These are phyloP conservation scores for Lepidium didymum DNA, from an alignment of 345 rosid genomes.

Conservation along the genomic window DNA sequence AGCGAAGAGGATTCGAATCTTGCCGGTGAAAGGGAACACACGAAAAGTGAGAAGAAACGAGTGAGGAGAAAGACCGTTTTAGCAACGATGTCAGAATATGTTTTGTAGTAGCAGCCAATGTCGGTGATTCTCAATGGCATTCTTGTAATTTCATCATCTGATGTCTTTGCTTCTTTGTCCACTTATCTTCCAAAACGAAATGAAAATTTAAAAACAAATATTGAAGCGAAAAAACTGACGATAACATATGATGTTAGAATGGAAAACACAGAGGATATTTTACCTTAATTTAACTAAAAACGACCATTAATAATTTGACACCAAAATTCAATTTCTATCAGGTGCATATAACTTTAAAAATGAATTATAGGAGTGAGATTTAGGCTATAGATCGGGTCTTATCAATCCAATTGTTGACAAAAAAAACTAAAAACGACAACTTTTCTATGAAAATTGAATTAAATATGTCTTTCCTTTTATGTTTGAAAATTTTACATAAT, in stretches of 20 bases:
- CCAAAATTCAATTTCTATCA: too few species aligned
- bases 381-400: too few species aligned
- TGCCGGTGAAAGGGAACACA: conserved; percentile 62
- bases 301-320: too few species aligned
- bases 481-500: neutral
- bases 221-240: neutral
- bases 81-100: conserved; percentile 18
- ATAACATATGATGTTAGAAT: neutral
- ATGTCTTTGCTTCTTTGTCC: conserved; percentile 11
- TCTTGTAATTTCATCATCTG: conserved; percentile 10
- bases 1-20: conserved; percentile 80
- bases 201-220: neutral
- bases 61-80: conserved; percentile 13
- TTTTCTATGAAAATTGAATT: neutral
- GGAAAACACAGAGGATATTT: neutral
- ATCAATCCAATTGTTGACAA: too few species aligned
- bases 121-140: conserved; percentile 8
- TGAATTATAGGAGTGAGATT: too few species aligned
- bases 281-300: neutral
- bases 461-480: neutral
- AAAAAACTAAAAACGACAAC: neutral
- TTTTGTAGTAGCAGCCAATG: conserved; percentile 4
- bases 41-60: conserved; percentile 38
- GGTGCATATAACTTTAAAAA: too few species aligned
- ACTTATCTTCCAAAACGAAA: neutral